Evolutionary conservation across 2,329 filamentous ascomycete genomes (phyloP).

Genomic region (Calonectria multiphialidica): DNA sequence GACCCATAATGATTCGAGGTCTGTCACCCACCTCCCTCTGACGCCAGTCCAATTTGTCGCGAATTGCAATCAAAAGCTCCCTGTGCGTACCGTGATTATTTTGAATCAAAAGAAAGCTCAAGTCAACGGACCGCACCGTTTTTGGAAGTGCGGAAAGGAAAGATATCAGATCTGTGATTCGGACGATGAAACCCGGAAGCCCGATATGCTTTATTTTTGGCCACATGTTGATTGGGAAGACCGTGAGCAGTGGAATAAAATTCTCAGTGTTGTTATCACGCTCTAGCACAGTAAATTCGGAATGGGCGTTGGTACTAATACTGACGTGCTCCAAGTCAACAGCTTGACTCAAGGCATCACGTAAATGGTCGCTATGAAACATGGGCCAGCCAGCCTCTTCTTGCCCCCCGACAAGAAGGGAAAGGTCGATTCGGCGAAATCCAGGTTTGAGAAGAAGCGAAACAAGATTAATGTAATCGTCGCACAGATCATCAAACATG

Average conservation of each 20-base stretch:
- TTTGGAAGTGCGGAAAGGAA: slow-evolving; percentile 1
- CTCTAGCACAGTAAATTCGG: neutral
- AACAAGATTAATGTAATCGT: neutral
- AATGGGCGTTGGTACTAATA: neutral
- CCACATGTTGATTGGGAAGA: slow-evolving; percentile 6
- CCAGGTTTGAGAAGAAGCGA: neutral
- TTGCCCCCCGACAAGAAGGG: neutral
- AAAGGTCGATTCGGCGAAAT: slow-evolving; percentile 15
- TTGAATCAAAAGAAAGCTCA: slow-evolving; percentile 6
- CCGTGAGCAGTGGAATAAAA: neutral
- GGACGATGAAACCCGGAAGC: slow-evolving; percentile 8
- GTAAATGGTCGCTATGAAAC: neutral
- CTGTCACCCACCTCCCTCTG: neutral
- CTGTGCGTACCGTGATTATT: neutral
- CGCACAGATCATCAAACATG: slow-evolving; percentile 7
- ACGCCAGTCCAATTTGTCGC: neutral
- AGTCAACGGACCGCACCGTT: neutral
- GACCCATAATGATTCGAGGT: neutral
- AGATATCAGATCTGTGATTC: neutral
- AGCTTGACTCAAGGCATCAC: neutral
- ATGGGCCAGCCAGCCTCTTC: neutral
- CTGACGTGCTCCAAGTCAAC: neutral
- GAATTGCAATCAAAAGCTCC: neutral
- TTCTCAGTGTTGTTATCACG: neutral
- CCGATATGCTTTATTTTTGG: slow-evolving; percentile 5